A percentile compares a stretch with the other conserved stretches of the same genome.
phyloP scores from a whole-genome alignment of 805 yeast genomes.

The Blastobotrys attinorum region DNA sequence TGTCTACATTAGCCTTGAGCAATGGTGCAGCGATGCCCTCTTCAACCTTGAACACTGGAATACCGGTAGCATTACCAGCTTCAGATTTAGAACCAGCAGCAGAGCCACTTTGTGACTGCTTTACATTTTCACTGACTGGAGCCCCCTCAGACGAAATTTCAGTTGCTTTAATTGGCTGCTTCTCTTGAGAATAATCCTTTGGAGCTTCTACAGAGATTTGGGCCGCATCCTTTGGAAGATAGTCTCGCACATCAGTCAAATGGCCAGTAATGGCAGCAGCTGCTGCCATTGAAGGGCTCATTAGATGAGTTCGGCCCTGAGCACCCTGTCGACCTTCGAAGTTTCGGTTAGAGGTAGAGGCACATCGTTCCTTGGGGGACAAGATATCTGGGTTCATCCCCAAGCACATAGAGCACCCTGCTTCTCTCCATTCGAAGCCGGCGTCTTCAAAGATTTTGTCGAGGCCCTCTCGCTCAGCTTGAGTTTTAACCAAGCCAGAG shows the following conservation, averaged over 20 bases:
- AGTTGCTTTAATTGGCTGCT: slow-evolving; percentile 49
- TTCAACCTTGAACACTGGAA: slow-evolving; percentile 67
- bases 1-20: slow-evolving; percentile 91
- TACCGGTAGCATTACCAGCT: slow-evolving; percentile 37
- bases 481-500: slow-evolving; percentile 86
- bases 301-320: slow-evolving; percentile 85
- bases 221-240: slow-evolving; percentile 41
- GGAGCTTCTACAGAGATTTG: slow-evolving; percentile 29
- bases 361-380: slow-evolving; percentile 94
- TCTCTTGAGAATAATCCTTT: slow-evolving; percentile 51
- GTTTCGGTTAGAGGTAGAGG: slow-evolving; percentile 97
- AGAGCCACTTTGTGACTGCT: neutral
- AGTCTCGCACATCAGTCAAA: slow-evolving; percentile 84
- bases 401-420: slow-evolving; percentile 98
- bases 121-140: neutral
- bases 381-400: slow-evolving; percentile 99
- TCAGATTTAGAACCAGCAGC: slow-evolving; percentile 3
- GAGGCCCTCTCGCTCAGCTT: slow-evolving; percentile 92
- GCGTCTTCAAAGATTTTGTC: slow-evolving; percentile 86
- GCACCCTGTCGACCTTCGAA: slow-evolving; percentile 99
- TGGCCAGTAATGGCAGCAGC: slow-evolving; percentile 94
- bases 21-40: slow-evolving; percentile 90
- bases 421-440: slow-evolving; percentile 98
- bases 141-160: slow-evolving; percentile 19
- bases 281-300: slow-evolving; percentile 99